Percentiles rank a stretch among this genome's conserved stretches.
Conservation (phyloP, 164 flowering plant genomes). For the Cinnamomum chago region DNA sequence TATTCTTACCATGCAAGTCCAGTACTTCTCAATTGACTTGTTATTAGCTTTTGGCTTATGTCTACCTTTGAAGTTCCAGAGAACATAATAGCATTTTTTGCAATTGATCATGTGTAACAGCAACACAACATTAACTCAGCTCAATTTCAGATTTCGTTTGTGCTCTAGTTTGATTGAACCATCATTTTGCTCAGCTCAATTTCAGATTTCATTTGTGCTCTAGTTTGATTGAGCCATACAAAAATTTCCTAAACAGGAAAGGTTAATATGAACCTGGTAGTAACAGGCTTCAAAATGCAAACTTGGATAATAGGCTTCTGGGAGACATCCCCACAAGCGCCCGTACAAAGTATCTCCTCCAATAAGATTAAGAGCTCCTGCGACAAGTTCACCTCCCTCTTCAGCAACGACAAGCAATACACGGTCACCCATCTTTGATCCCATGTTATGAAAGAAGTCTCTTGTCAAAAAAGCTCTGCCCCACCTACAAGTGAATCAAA, state of each 20-base stretch:
- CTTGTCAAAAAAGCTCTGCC: conserved; percentile 81
- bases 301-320: conserved; percentile 68
- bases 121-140: not conserved
- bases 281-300: conserved; percentile 98
- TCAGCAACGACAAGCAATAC: conserved; percentile 81
- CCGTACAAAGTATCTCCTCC: conserved; percentile 92
- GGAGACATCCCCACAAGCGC: conserved; percentile 91
- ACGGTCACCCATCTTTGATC: conserved; percentile 81
- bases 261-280: conserved; percentile 62
- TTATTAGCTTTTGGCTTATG: not conserved
- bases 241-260: not conserved
- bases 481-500: conserved; percentile 53
- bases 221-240: not conserved
- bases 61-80: not conserved
- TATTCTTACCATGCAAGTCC: not conserved
- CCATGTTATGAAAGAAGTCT: conserved; percentile 88
- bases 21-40: not conserved
- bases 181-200: too few species aligned
- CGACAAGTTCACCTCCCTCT: conserved; percentile 82
- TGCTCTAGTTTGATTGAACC: not conserved
- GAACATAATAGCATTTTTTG: not conserved
- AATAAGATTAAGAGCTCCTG: conserved; percentile 92
- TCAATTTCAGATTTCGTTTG: not conserved
- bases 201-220: not conserved
- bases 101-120: not conserved